Conservation (phyloP, 2,329 filamentous ascomycete genomes). For the Dactylellina cionopaga region DNA sequence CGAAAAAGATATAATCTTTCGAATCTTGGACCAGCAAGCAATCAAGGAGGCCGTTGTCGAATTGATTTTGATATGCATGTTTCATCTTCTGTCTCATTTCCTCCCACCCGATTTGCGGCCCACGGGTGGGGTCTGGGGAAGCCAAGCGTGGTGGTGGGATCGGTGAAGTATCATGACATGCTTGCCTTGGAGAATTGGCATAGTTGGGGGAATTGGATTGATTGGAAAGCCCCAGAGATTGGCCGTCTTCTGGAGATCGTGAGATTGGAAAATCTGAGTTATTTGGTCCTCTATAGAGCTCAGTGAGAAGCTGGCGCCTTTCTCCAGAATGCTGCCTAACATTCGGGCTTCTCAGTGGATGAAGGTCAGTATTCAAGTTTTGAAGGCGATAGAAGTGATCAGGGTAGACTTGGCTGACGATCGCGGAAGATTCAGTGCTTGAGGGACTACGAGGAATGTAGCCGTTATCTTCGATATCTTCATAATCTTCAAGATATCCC, state of each 20-base stretch:
- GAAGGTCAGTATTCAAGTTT: too few species aligned
- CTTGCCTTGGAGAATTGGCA: background rate
- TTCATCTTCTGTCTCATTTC: slow-evolving; percentile 11
- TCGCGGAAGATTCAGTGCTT: too few species aligned
- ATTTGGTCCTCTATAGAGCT: too few species aligned
- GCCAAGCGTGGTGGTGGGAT: slow-evolving; percentile 4
- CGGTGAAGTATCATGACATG: too few species aligned
- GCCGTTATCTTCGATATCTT: too few species aligned
- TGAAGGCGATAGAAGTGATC: too few species aligned
- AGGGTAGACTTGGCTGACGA: too few species aligned
- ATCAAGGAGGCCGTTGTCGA: slow-evolving; percentile 34
- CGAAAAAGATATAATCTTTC: slow-evolving; percentile 30
- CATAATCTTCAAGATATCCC: background rate
- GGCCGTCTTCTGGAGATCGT: background rate
- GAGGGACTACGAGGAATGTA: too few species aligned
- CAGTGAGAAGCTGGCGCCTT: too few species aligned
- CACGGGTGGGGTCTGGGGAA: background rate
- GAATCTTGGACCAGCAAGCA: slow-evolving; percentile 13
- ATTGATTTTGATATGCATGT: slow-evolving; percentile 17
- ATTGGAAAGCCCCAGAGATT: background rate
- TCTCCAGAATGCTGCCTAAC: too few species aligned
- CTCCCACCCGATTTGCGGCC: slow-evolving; percentile 23
- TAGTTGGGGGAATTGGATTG: background rate
- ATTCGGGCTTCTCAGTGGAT: too few species aligned
- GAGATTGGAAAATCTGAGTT: too few species aligned